phyloP scores from a whole-genome alignment of 2,329 filamentous ascomycete species.

The Fusarium nodosum region DNA sequence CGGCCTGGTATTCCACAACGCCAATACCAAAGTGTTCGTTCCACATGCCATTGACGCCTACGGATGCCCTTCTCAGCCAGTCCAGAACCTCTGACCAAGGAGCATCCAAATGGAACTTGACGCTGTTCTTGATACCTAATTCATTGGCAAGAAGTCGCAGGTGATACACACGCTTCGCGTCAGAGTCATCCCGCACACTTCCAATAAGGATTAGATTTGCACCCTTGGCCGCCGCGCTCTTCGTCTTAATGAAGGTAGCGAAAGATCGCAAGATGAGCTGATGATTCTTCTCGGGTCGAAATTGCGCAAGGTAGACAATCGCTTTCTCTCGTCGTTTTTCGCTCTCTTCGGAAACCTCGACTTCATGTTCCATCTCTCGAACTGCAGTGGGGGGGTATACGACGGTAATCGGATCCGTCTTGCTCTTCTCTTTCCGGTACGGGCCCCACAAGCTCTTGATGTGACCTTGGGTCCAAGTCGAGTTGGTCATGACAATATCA shows the following conservation, averaged over 20 bases:
- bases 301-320: slow-evolving; percentile 95
- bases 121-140: slow-evolving; percentile 83
- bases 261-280: slow-evolving; percentile 88
- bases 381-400: slow-evolving; percentile 96
- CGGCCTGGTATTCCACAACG: slow-evolving; percentile 97
- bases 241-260: slow-evolving; percentile 75
- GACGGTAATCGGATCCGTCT: slow-evolving; percentile 72
- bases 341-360: slow-evolving; percentile 77
- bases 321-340: slow-evolving; percentile 78
- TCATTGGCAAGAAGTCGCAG: slow-evolving; percentile 88
- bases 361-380: slow-evolving; percentile 80
- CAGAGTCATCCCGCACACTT: slow-evolving; percentile 87
- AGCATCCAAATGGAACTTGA: slow-evolving; percentile 91
- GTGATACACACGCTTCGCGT: slow-evolving; percentile 88
- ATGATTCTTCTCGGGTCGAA: slow-evolving; percentile 98
- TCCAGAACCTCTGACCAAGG: slow-evolving; percentile 88
- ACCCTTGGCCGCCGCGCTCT: slow-evolving; percentile 62
- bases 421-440: slow-evolving; percentile 61
- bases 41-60: slow-evolving; percentile 99
- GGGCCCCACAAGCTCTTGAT: slow-evolving; percentile 84
- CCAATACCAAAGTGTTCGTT: slow-evolving; percentile 99
- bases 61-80: slow-evolving; percentile 80
- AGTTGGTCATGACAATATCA: slow-evolving; percentile 98
- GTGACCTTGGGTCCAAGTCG: slow-evolving; percentile 90
- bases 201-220: slow-evolving; percentile 87